A percentile compares a stretch with the other conserved stretches of the same genome.
Conservation (phyloP, 2,329 filamentous ascomycete species). For the Calonectria hawksworthii region DNA sequence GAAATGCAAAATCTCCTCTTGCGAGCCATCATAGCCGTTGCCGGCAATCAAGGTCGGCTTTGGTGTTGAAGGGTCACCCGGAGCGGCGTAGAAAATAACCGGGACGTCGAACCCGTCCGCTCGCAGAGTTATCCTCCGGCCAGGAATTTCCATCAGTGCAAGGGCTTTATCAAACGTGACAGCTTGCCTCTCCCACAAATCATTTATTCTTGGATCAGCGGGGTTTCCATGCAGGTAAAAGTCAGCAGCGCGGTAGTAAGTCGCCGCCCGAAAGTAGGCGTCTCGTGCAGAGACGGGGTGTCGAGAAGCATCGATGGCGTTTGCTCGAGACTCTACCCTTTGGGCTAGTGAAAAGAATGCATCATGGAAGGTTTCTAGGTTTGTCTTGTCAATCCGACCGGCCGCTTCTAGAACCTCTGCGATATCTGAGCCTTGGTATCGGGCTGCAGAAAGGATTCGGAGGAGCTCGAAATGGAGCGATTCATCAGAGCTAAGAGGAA, state of each 20-base stretch:
- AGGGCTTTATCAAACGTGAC: slow-evolving; percentile 5
- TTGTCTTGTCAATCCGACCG: background rate
- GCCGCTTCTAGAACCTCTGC: background rate
- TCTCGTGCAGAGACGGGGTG: slow-evolving; percentile 14
- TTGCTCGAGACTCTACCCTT: background rate
- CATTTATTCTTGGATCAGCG: background rate
- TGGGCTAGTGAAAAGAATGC: background rate
- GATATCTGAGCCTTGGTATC: slow-evolving; percentile 3
- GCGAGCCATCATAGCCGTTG: slow-evolving; percentile 57
- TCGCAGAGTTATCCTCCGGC: background rate
- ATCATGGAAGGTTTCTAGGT: background rate
- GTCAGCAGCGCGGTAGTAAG: slow-evolving; percentile 5
- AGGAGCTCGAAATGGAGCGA: slow-evolving; percentile 6
- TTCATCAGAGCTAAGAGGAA: background rate
- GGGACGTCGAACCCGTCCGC: slow-evolving; percentile 46
- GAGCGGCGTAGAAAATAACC: slow-evolving; percentile 48
- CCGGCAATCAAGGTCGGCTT: slow-evolving; percentile 56
- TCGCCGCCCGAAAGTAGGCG: background rate
- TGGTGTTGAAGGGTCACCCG: slow-evolving; percentile 30
- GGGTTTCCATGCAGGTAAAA: slow-evolving; percentile 8
- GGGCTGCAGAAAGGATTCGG: background rate
- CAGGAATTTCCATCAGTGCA: background rate
- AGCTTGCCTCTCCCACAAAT: background rate
- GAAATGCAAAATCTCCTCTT: slow-evolving; percentile 58
- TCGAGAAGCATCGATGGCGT: background rate